These are phyloP conservation scores for Hermanozyma aechmeae DNA, from an alignment of 805 yeast species.

Conservation along the genomic window DNA sequence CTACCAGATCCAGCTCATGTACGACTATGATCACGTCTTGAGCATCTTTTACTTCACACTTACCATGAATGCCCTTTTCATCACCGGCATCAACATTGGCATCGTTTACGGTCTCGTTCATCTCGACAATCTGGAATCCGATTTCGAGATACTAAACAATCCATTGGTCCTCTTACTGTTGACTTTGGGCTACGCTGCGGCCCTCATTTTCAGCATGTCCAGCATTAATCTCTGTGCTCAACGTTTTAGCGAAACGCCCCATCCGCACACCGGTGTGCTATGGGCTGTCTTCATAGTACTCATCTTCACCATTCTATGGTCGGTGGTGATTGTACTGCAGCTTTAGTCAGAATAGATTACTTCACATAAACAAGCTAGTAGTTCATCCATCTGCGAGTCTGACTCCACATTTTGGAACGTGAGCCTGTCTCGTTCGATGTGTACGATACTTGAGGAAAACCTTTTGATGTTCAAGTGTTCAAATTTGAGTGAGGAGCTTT, in stretches of 20 bases:
- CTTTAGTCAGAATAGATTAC: background rate
- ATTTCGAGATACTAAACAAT: slow-evolving; percentile 20
- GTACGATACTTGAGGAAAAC: slow-evolving; percentile 2
- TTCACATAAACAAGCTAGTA: background rate
- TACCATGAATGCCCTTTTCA: slow-evolving; percentile 24
- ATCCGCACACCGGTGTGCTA: slow-evolving; percentile 13
- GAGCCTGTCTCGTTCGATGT: slow-evolving; percentile 1
- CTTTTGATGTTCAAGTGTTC: slow-evolving; percentile 2
- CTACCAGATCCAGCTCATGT: slow-evolving; percentile 17
- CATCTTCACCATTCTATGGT: slow-evolving; percentile 12
- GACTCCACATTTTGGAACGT: background rate
- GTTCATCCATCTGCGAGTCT: background rate
- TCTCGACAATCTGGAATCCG: slow-evolving; percentile 13
- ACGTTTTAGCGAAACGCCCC: slow-evolving; percentile 20
- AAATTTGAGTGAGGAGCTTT: slow-evolving; percentile 6
- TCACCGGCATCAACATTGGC: slow-evolving; percentile 31
- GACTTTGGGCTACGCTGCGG: slow-evolving; percentile 20
- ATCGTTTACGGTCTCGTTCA: slow-evolving; percentile 24
- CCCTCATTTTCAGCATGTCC: slow-evolving; percentile 23
- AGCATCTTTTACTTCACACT: slow-evolving; percentile 28
- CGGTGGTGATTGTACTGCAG: slow-evolving; percentile 3
- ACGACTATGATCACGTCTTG: slow-evolving; percentile 27
- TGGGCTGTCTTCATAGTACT: slow-evolving; percentile 18
- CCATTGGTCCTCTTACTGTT: slow-evolving; percentile 22
- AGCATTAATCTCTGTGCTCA: slow-evolving; percentile 25